Evolutionary conservation across 108 stramenopile species (phyloP).

Genomic region (Epithemia pelagica): DNA sequence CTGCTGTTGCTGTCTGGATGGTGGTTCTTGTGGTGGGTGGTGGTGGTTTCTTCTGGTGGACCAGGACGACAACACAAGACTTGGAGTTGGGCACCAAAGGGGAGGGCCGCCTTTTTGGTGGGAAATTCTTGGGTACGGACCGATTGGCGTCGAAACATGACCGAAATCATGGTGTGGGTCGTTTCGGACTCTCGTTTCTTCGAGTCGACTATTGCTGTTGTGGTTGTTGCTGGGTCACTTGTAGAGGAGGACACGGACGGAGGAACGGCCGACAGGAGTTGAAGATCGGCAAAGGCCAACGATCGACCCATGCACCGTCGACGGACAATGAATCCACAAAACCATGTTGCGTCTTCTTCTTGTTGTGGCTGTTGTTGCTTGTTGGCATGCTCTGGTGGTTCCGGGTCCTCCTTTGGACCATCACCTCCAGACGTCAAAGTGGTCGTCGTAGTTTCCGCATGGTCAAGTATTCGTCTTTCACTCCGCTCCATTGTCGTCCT

Average conservation of each 20-base stretch:
- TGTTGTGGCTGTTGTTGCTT: background rate
- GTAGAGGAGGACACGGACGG: background rate
- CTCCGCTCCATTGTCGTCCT: background rate
- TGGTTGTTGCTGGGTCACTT: too few relatives aligned
- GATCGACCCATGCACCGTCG: constrained; percentile 49
- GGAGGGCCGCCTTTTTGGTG: background rate
- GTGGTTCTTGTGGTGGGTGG: background rate
- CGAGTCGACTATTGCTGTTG: too few relatives aligned
- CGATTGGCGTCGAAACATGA: background rate
- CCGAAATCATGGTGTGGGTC: background rate
- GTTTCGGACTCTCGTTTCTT: background rate
- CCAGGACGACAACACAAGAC: background rate
- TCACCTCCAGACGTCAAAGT: too few relatives aligned
- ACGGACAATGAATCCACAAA: constrained; percentile 33
- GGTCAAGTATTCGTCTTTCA: too few relatives aligned
- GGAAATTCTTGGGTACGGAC: background rate
- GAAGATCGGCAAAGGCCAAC: constrained; percentile 51
- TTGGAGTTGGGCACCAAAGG: background rate
- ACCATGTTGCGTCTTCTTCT: background rate
- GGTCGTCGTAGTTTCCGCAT: too few relatives aligned
- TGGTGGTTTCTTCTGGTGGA: background rate
- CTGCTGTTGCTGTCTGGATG: background rate
- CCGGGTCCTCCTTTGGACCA: too few relatives aligned
- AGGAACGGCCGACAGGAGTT: background rate
- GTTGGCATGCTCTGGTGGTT: background rate